Conservation (phyloP, 768 basidiomycete genomes). For the Dendrothele bispora region DNA sequence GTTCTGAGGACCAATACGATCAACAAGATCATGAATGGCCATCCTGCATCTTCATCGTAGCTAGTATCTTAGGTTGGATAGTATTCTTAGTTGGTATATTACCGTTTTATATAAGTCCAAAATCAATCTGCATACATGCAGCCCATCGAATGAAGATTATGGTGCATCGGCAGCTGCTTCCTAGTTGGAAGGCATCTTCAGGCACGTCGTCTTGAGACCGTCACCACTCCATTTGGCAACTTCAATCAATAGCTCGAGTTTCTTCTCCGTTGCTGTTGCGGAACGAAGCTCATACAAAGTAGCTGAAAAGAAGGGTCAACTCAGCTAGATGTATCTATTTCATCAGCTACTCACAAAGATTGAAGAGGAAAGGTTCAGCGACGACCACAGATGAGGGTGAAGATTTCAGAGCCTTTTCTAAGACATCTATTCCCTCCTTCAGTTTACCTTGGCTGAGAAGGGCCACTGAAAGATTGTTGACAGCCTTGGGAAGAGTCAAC, state of each 20-base stretch:
- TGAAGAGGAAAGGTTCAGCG: constrained; percentile 84
- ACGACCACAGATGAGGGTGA: constrained; percentile 73
- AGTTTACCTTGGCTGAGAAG: constrained; percentile 60
- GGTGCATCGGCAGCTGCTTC: no score
- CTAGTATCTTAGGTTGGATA: no score
- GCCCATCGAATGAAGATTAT: no score
- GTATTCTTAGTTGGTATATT: no score
- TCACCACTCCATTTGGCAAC: constrained; percentile 88
- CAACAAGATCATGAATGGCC: constrained; percentile 66
- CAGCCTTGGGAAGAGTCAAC: no score
- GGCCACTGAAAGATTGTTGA: not conserved
- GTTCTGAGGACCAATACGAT: constrained; percentile 79
- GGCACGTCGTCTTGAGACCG: constrained; percentile 70
- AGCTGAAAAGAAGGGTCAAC: constrained; percentile 38
- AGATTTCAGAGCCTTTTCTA: constrained; percentile 60
- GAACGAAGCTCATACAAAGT: constrained; percentile 84
- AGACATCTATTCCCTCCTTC: constrained; percentile 69
- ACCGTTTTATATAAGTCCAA: no score
- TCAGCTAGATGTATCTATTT: not conserved
- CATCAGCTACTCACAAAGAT: constrained; percentile 58
- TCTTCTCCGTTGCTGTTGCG: constrained; percentile 70
- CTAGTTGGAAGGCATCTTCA: constrained; percentile 74
- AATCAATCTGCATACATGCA: no score
- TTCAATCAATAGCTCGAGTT: constrained; percentile 69
- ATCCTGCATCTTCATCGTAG: constrained; percentile 37